Percentiles rank a stretch among this genome's conserved stretches.
phyloP scores from a whole-genome alignment of 306 rosid genomes.

The Dalbergia oliveri region DNA sequence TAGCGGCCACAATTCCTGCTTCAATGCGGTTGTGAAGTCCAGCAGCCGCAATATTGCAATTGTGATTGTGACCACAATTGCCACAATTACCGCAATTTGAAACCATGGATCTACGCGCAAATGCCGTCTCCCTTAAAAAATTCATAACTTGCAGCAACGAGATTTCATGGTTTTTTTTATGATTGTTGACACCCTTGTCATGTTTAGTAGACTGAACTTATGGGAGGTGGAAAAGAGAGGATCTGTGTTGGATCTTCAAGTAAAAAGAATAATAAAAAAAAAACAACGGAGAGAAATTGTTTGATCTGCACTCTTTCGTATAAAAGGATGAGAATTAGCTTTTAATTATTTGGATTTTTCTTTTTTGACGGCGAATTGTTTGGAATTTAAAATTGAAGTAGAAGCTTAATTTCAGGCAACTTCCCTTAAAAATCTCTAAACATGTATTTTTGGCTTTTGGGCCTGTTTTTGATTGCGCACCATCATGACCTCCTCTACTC shows the following conservation, averaged over 20 bases:
- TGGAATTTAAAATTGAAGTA: not conserved
- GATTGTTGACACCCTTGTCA: no score
- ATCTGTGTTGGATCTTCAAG: not conserved
- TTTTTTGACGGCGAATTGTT: not conserved
- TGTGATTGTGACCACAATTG: no score
- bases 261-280: not conserved
- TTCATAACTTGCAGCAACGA: no score
- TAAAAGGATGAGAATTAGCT: not conserved
- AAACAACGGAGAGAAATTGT: no score
- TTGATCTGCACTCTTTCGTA: not conserved
- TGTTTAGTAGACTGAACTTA: not conserved
- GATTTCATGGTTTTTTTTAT: no score
- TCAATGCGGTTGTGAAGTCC: no score
- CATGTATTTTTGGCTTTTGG: not conserved
- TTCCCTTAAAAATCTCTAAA: not conserved
- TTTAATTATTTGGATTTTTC: not conserved
- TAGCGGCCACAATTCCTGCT: no score
- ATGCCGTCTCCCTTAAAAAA: no score
- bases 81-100: no score
- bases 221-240: not conserved
- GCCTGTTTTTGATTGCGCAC: conserved; percentile 1
- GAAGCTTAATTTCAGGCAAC: not conserved
- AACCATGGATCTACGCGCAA: no score
- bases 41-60: no score
- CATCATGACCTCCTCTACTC: no score